A percentile compares a stretch with the other conserved stretches of the same genome.
Evolutionary conservation across 1,284 basidiomycete genomes (phyloP).

Genomic region (Porogramme epimiltina): DNA sequence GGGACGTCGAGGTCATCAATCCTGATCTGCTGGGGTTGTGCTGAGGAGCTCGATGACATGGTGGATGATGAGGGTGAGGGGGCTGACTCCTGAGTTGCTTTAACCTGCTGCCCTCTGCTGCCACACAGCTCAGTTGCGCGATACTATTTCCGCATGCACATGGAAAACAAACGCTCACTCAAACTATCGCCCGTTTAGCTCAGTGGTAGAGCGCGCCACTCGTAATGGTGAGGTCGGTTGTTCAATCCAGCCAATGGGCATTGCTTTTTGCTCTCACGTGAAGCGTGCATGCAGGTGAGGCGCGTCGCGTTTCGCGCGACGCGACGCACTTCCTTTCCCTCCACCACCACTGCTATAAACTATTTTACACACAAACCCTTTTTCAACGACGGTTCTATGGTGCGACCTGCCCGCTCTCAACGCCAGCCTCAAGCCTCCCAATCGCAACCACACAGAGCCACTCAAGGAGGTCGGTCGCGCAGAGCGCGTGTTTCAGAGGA

Average conservation of each 20-base stretch:
- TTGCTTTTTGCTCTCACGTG: background rate
- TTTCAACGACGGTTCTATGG: background rate
- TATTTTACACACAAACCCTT: no score
- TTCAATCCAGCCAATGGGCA: constrained; percentile 25
- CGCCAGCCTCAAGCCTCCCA: background rate
- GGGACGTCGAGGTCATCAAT: constrained; percentile 79
- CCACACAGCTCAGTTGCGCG: no score
- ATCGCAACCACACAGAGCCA: background rate
- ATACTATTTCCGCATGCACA: no score
- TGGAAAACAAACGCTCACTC: no score
- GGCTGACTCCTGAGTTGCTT: no score
- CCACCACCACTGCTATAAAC: no score
- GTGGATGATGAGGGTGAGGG: background rate
- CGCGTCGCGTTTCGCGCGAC: no score
- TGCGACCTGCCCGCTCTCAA: background rate
- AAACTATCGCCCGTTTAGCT: constrained; percentile 19
- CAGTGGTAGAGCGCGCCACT: constrained; percentile 25
- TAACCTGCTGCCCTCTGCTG: no score
- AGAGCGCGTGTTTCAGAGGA: constrained; percentile 24
- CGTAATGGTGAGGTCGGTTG: constrained; percentile 25
- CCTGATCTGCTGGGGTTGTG: constrained; percentile 66
- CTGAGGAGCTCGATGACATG: constrained; percentile 25
- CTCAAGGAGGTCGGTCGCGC: background rate
- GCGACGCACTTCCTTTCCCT: background rate
- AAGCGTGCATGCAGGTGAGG: no score